phyloP scores from a whole-genome alignment of 345 rosid species.

The Acer saccharum region DNA sequence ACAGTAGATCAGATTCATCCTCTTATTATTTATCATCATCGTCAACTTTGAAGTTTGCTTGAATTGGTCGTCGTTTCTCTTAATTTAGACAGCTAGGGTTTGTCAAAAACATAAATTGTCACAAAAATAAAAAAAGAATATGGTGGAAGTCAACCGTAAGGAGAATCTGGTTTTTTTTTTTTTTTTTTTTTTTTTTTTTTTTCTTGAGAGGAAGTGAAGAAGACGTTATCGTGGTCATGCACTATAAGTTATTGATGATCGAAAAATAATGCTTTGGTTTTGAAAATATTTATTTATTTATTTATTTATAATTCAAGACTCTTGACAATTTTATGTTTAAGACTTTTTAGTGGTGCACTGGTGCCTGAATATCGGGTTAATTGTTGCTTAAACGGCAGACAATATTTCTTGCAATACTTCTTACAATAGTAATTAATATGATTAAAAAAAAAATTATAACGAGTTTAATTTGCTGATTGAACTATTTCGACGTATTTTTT shows the following conservation, averaged over 20 bases:
- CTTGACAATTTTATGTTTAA: too few species aligned
- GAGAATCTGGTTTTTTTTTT: neutral
- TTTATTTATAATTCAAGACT: neutral
- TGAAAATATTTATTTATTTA: too few species aligned
- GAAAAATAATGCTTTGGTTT: neutral
- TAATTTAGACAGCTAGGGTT: neutral
- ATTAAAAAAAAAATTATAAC: too few species aligned
- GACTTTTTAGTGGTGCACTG: too few species aligned
- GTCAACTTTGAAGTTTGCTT: neutral
- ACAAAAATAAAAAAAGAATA: neutral
- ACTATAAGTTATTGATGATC: too few species aligned
- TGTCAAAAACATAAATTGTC: neutral
- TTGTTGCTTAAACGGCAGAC: conserved; percentile 14
- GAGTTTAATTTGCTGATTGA: too few species aligned
- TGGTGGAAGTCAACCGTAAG: neutral
- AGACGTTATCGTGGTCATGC: neutral
- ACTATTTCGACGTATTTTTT: too few species aligned
- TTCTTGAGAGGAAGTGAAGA: neutral
- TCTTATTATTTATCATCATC: neutral
- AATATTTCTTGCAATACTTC: neutral
- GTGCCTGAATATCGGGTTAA: neutral
- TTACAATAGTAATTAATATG: too few species aligned
- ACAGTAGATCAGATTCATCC: neutral
- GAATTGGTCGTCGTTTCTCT: neutral
- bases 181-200: too few species aligned